A percentile compares a stretch with the other conserved stretches of the same genome.
phyloP scores from a whole-genome alignment of 2,329 filamentous ascomycete species.

The Apiospora hydei region DNA sequence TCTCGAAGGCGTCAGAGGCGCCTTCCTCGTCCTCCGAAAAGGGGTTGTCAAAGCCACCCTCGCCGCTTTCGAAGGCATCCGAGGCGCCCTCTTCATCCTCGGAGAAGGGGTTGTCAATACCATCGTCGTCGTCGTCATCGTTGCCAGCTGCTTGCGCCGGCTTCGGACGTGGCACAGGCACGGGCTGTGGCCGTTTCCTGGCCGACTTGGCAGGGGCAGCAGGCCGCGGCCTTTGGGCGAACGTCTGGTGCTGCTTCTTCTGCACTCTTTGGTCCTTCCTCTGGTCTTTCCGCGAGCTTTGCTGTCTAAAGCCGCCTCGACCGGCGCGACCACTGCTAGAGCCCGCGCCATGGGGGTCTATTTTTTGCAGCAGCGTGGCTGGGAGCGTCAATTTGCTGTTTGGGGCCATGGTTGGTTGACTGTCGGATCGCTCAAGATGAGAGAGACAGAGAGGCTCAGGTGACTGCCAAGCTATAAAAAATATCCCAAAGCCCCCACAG shows the following conservation, averaged over 20 bases:
- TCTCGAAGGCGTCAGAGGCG: slow-evolving; percentile 23
- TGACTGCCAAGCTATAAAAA: slow-evolving; percentile 9
- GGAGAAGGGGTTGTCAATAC: slow-evolving; percentile 20
- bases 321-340: slow-evolving; percentile 28
- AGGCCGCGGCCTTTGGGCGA: background rate
- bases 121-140: slow-evolving; percentile 30
- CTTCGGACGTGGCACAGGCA: slow-evolving; percentile 26
- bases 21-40: slow-evolving; percentile 26
- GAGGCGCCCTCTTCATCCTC: slow-evolving; percentile 23
- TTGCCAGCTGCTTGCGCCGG: slow-evolving; percentile 24
- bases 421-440: background rate
- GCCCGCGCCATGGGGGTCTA: slow-evolving; percentile 42
- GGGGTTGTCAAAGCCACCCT: slow-evolving; percentile 29
- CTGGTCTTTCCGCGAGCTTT: slow-evolving; percentile 42
- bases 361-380: slow-evolving; percentile 51
- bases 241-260: slow-evolving; percentile 35
- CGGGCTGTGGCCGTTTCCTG: background rate
- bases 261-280: slow-evolving; percentile 41
- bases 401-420: slow-evolving; percentile 14
- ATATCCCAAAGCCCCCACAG: slow-evolving; percentile 29
- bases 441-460: background rate
- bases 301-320: slow-evolving; percentile 29
- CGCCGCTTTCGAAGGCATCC: slow-evolving; percentile 27
- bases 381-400: slow-evolving; percentile 50
- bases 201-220: background rate